These are phyloP conservation scores for Ulmus americana DNA, from an alignment of 331 rosid genomes.

Conservation along the genomic window DNA sequence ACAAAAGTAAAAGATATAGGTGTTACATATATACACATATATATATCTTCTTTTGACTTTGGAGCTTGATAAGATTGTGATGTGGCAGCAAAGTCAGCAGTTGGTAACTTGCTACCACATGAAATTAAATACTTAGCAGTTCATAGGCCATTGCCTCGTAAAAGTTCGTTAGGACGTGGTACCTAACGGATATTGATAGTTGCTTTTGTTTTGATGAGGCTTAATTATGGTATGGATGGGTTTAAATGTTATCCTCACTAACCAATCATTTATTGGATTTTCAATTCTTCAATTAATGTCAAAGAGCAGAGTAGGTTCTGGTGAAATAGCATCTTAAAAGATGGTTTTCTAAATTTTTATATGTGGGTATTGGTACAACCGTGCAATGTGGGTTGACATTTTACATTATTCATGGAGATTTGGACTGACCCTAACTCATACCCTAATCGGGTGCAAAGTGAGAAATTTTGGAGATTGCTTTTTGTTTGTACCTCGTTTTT, in stretches of 20 bases:
- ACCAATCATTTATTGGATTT: not conserved
- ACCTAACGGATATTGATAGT: conserved; percentile 1
- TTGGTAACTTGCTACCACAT: not conserved
- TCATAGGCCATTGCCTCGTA: not conserved
- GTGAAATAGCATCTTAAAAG: not conserved
- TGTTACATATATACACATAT: not conserved
- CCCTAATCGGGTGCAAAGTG: too few species aligned
- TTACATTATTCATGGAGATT: too few species aligned
- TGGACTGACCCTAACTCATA: too few species aligned
- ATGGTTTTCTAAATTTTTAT: too few species aligned
- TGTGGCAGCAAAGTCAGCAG: conserved; percentile 2
- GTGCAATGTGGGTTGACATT: too few species aligned
- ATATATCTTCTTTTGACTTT: not conserved
- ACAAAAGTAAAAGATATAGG: not conserved
- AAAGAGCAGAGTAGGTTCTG: not conserved
- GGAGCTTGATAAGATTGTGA: conserved; percentile 1
- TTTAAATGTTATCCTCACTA: conserved; percentile 2
- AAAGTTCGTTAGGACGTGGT: not conserved
- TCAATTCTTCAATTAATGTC: not conserved
- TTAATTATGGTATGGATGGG: conserved; percentile 7
- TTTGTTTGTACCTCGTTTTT: too few species aligned
- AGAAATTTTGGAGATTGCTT: too few species aligned
- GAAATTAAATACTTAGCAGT: not conserved
- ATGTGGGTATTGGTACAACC: too few species aligned
- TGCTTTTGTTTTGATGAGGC: not conserved